phyloP scores from a whole-genome alignment of 495 filamentous ascomycete species.

The Aeminium ludgeri region DNA sequence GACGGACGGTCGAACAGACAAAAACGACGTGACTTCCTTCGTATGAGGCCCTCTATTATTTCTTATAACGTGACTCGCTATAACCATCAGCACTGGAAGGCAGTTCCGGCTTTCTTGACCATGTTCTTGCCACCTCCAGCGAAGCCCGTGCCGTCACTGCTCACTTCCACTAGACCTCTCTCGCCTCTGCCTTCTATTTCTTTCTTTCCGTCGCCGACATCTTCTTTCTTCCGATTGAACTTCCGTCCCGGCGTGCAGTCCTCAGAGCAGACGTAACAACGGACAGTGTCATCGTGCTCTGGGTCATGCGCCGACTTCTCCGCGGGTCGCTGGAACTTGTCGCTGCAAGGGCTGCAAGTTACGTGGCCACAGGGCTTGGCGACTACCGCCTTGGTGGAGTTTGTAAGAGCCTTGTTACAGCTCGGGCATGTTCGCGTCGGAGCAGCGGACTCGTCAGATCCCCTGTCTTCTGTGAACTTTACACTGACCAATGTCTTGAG shows the following conservation, averaged over 20 bases:
- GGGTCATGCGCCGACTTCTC: slow-evolving; percentile 43
- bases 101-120: slow-evolving; percentile 61
- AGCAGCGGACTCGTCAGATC: slow-evolving; percentile 27
- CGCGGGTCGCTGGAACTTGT: slow-evolving; percentile 64
- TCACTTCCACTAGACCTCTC: slow-evolving; percentile 69
- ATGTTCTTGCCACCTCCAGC: slow-evolving; percentile 68
- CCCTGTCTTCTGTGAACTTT: slow-evolving; percentile 60
- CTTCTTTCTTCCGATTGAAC: slow-evolving; percentile 24
- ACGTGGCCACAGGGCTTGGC: slow-evolving; percentile 92
- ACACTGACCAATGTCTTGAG: slow-evolving; percentile 68
- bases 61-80: no score
- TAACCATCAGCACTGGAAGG: slow-evolving; percentile 73
- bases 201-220: slow-evolving; percentile 30
- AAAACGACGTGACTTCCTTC: no score
- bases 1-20: no score
- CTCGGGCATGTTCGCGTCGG: slow-evolving; percentile 58
- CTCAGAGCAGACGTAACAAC: slow-evolving; percentile 80
- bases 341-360: slow-evolving; percentile 72
- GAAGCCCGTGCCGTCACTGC: slow-evolving; percentile 84
- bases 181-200: slow-evolving; percentile 36
- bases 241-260: slow-evolving; percentile 40
- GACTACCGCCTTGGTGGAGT: slow-evolving; percentile 68
- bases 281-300: slow-evolving; percentile 26
- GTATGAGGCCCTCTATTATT: no score
- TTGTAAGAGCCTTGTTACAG: slow-evolving; percentile 71